phyloP scores from a whole-genome alignment of 495 filamentous ascomycete genomes.

The Copromyces sp. region DNA sequence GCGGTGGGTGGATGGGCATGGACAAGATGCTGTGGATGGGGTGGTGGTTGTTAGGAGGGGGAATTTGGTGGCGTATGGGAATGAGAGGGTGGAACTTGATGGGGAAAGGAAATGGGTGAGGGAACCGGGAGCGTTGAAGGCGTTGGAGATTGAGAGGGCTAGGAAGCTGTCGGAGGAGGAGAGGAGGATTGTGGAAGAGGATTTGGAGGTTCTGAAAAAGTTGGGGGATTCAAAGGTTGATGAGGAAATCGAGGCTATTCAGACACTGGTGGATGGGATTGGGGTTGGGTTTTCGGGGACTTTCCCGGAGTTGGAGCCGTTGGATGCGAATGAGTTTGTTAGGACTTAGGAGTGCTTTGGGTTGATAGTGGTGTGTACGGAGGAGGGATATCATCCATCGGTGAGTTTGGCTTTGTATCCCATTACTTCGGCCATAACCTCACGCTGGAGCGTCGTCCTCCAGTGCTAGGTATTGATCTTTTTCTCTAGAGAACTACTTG shows the following conservation, averaged over 20 bases:
- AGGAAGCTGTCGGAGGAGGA: constrained; percentile 18
- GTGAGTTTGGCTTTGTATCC: neutral
- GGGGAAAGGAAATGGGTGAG: constrained; percentile 3
- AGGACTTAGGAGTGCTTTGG: neutral
- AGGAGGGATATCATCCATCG: neutral
- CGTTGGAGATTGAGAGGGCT: constrained; percentile 17
- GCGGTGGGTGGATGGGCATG: constrained; percentile 19
- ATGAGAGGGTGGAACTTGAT: constrained; percentile 3
- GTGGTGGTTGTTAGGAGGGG: neutral
- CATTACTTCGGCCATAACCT: neutral
- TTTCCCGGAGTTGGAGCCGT: neutral
- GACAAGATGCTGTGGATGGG: constrained; percentile 4
- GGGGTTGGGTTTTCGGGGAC: constrained; percentile 8
- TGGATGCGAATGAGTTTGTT: constrained; percentile 9
- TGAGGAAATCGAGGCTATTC: constrained; percentile 17
- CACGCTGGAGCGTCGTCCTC: neutral
- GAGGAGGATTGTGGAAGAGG: constrained; percentile 6
- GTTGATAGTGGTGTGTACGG: neutral
- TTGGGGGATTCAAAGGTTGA: constrained; percentile 17
- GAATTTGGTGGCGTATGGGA: constrained; percentile 8
- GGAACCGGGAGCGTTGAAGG: constrained; percentile 1
- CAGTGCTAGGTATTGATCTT: neutral
- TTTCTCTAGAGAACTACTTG: neutral
- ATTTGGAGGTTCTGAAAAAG: constrained; percentile 14
- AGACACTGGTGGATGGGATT: constrained; percentile 14